Percentiles rank a stretch among this genome's conserved stretches.
phyloP scores from a whole-genome alignment of 73 alveolate species.

The Tetrahymena thermophila region DNA sequence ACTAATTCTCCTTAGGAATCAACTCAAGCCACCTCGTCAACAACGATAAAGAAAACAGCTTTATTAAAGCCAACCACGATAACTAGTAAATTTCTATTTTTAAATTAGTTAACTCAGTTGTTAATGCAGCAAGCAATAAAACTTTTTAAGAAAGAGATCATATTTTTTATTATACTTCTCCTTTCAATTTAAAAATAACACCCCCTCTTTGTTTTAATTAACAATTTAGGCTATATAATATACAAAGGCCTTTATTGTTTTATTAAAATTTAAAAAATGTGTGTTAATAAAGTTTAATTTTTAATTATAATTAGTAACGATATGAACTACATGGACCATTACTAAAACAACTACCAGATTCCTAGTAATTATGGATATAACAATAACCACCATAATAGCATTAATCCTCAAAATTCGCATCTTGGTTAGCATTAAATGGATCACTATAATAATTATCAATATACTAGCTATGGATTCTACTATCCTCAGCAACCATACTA shows the following conservation, averaged over 20 bases:
- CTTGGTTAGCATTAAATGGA: background rate
- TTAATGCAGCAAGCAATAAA: background rate
- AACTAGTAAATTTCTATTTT: background rate
- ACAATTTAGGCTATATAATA: background rate
- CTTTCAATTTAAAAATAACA: background rate
- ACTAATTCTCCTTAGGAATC: background rate
- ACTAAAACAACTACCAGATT: background rate
- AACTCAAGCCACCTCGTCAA: background rate
- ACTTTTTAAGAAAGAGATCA: background rate
- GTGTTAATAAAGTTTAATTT: background rate
- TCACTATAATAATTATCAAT: background rate
- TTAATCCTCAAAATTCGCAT: background rate
- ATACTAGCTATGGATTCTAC: background rate
- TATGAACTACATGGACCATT: background rate
- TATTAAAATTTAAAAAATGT: background rate
- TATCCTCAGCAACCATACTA: background rate
- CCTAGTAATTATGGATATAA: background rate
- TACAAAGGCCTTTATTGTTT: background rate
- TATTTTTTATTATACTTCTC: background rate
- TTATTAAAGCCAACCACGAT: background rate
- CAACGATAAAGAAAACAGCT: background rate
- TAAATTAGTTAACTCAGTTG: background rate
- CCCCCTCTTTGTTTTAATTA: background rate
- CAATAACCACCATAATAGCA: background rate
- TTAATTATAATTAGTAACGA: background rate